Percentiles rank a stretch among this genome's conserved stretches.
These are phyloP conservation scores for Ceriops decandra DNA, from an alignment of 345 rosid genomes.

Conservation along the genomic window DNA sequence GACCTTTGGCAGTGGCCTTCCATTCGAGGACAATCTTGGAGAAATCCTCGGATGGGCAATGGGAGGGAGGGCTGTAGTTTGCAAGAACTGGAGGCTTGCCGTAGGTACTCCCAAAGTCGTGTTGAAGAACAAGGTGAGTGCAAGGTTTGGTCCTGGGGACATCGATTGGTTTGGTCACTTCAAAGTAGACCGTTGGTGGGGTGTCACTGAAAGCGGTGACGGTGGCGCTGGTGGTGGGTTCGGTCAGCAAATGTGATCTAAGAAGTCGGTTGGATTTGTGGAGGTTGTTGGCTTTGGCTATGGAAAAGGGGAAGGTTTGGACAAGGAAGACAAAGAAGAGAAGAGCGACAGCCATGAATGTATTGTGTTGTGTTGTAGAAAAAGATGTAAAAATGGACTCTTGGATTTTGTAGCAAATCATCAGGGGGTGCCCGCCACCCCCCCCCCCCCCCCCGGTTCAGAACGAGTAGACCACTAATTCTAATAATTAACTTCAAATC, in stretches of 20 bases:
- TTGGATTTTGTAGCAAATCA: background rate
- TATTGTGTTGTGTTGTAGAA: background rate
- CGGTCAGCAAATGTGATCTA: slow-evolving; percentile 30
- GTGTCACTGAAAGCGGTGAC: slow-evolving; percentile 12
- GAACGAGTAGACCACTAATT: too few relatives aligned
- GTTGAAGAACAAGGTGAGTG: slow-evolving; percentile 50
- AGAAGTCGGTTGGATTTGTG: slow-evolving; percentile 36
- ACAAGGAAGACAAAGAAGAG: slow-evolving; percentile 30
- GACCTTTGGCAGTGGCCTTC: slow-evolving; percentile 70
- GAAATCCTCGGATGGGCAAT: slow-evolving; percentile 45
- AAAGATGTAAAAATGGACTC: background rate
- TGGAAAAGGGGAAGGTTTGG: slow-evolving; percentile 14
- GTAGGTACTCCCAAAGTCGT: slow-evolving; percentile 70
- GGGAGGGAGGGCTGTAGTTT: slow-evolving; percentile 61
- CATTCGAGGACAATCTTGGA: slow-evolving; percentile 76
- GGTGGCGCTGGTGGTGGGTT: slow-evolving; percentile 21
- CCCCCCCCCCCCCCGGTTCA: too few relatives aligned
- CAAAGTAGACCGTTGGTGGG: slow-evolving; percentile 63
- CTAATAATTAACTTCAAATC: too few relatives aligned
- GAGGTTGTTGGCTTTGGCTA: slow-evolving; percentile 39
- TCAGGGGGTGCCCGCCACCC: too few relatives aligned
- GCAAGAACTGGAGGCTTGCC: slow-evolving; percentile 63
- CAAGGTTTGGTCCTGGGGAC: slow-evolving; percentile 45
- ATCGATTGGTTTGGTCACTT: slow-evolving; percentile 60
- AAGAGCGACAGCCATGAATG: slow-evolving; percentile 44